A percentile compares a stretch with the other conserved stretches of the same genome.
phyloP scores from a whole-genome alignment of 768 basidiomycete genomes.

The Auriscalpium orientale region DNA sequence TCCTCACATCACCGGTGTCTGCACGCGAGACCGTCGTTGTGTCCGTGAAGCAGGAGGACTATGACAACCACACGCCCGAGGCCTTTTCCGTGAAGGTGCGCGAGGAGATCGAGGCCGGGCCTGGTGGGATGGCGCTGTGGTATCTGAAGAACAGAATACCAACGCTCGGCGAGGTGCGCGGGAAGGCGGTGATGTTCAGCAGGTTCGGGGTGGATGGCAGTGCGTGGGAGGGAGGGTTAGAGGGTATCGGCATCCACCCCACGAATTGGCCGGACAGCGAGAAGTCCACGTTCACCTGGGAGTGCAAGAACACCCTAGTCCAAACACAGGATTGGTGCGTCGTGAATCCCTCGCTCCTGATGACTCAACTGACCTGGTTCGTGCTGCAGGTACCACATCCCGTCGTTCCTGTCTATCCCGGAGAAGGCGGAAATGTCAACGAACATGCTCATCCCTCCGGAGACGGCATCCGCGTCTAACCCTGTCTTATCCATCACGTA shows the following conservation, averaged over 20 bases:
- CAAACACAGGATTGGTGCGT: constrained; percentile 80
- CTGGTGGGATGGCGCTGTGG: constrained; percentile 59
- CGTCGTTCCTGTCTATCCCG: constrained; percentile 72
- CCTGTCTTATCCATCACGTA: constrained; percentile 67
- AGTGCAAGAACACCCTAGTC: constrained; percentile 59
- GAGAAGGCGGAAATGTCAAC: constrained; percentile 67
- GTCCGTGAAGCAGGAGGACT: constrained; percentile 87
- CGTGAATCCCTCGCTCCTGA: neutral
- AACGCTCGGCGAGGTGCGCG: constrained; percentile 73
- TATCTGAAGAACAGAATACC: constrained; percentile 79
- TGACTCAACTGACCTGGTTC: neutral
- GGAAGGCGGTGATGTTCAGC: constrained; percentile 79
- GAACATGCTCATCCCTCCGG: constrained; percentile 39
- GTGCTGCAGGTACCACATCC: constrained; percentile 62
- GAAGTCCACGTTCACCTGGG: constrained; percentile 71
- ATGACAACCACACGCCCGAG: constrained; percentile 32
- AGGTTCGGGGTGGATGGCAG: constrained; percentile 68
- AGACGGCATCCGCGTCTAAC: constrained; percentile 20
- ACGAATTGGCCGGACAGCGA: constrained; percentile 77
- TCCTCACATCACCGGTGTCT: constrained; percentile 51
- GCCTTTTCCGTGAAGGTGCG: constrained; percentile 61
- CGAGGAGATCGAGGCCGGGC: constrained; percentile 50
- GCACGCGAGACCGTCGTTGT: constrained; percentile 72
- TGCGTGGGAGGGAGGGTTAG: constrained; percentile 61
- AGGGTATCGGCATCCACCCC: constrained; percentile 84